Base-by-base conservation (phyloP, 2,329 filamentous ascomycete species). In the Ophiostoma ulmi region DNA sequence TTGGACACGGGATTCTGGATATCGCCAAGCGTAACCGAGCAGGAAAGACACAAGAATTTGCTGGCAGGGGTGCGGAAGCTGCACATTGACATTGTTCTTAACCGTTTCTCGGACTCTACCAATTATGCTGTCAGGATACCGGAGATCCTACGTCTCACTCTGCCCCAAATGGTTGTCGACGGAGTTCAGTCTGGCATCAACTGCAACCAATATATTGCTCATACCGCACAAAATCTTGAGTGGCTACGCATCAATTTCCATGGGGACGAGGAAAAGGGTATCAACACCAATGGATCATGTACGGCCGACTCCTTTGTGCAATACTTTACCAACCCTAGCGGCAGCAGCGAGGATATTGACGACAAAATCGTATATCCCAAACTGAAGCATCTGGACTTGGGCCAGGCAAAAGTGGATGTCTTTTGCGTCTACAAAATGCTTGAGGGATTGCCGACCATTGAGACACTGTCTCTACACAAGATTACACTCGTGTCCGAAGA, bases 181-280 rank as follows among this genome's bases (percentile, higher is more conserved):
- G 35, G 31, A 20, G 8, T 36, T 1, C 13, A 1, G 31, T 36
- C 13, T 7, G 31, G 31, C 7, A 5, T 64, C 8, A 17, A 36
- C 31, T 64, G 36, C 35, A 13, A 7, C 20, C 7, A 26, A 1
- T 65, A 39, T 10, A 65, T 65, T 22, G 61, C 35, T 10, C 36
- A 22, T 4, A 26, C 63, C 3, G 76, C 80, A 0, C 72, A 77
- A 3, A 83, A 84, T 22, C 72, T 89, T 6, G 80, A 80, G 39
- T 83, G 86, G 74, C 78, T 89, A 5, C 82, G 87, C 2, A 75
- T 88, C 63, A 88, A 88, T 74, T 83, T 85, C 39, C 73, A 63
- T 6, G 20, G 26, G 55, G 13, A 2, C 5, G 55, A 35, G 26
- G 11, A 13, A 3, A 26, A 61, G 55, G 26, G 22, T 31, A 31